Conservation (phyloP, 306 rosid genomes). For the Rubus idaeus region DNA sequence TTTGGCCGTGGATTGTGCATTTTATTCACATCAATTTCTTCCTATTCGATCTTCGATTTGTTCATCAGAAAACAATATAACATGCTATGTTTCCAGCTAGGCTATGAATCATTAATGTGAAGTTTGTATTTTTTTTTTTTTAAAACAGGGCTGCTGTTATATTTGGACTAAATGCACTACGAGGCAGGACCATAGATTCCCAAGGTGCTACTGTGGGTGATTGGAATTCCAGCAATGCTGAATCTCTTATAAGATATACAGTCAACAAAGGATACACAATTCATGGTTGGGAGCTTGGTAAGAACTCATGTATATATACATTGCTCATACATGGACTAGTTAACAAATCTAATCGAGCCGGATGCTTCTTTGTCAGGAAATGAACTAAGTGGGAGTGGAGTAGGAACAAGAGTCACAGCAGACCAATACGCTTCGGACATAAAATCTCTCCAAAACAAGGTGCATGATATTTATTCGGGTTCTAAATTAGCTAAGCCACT, state of each 20-base stretch:
- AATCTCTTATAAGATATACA: constrained; percentile 64
- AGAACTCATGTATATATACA: neutral
- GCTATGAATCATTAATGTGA: neutral
- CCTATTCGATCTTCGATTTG: neutral
- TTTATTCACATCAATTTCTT: neutral
- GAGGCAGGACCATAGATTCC: constrained; percentile 38
- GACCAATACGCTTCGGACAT: constrained; percentile 59
- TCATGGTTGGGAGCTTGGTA: constrained; percentile 82
- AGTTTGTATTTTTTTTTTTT: neutral
- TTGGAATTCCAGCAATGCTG: constrained; percentile 61
- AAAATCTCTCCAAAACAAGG: constrained; percentile 30
- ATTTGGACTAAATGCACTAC: constrained; percentile 74
- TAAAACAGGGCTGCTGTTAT: constrained; percentile 57
- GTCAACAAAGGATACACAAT: constrained; percentile 51
- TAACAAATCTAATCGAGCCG: neutral
- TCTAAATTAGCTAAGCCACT: constrained; percentile 47
- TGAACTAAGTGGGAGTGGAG: constrained; percentile 62
- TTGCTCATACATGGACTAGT: no score
- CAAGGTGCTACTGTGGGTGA: constrained; percentile 45
- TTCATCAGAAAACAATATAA: neutral
- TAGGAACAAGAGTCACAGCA: constrained; percentile 51
- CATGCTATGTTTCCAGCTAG: no score
- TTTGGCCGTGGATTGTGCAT: neutral
- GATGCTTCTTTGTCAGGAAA: constrained; percentile 45
- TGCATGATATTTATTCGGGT: constrained; percentile 38